These are phyloP conservation scores for Novymonas esmeraldas DNA, from an alignment of 208 protist genomes.

Conservation along the genomic window DNA sequence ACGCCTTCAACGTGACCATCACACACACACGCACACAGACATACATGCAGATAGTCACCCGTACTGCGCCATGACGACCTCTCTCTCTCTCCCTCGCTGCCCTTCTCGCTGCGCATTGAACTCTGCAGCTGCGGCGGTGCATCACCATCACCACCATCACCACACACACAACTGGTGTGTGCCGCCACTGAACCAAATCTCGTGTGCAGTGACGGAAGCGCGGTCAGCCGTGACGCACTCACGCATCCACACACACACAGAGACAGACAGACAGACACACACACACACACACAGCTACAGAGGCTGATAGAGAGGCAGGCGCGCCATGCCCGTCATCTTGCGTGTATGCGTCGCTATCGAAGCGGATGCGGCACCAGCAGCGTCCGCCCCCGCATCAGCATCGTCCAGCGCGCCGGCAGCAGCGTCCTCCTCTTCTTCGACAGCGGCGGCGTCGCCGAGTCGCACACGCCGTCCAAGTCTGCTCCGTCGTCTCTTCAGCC, in stretches of 20 bases:
- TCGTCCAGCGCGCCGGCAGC: background rate
- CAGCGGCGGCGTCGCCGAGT: background rate
- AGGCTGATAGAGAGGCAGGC: background rate
- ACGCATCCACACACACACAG: background rate
- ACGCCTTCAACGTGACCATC: no score
- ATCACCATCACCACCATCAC: no score
- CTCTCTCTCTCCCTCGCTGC: no score
- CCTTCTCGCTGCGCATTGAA: no score
- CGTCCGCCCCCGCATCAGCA: background rate
- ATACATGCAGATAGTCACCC: no score
- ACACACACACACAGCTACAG: background rate
- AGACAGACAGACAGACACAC: background rate
- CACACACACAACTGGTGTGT: no score
- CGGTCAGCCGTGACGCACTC: no score
- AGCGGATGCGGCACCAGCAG: background rate
- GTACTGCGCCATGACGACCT: no score
- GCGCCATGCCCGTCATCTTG: constrained; percentile 29
- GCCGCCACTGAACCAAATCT: no score
- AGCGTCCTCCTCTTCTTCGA: background rate
- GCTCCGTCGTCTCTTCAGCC: constrained; percentile 2
- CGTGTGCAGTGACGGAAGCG: no score
- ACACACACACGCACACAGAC: no score
- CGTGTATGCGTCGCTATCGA: constrained; percentile 24
- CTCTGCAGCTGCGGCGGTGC: no score
- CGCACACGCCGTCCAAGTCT: background rate